These are phyloP conservation scores for Psidium friedrichsthalianum DNA, from an alignment of 345 rosid genomes.

Conservation along the genomic window DNA sequence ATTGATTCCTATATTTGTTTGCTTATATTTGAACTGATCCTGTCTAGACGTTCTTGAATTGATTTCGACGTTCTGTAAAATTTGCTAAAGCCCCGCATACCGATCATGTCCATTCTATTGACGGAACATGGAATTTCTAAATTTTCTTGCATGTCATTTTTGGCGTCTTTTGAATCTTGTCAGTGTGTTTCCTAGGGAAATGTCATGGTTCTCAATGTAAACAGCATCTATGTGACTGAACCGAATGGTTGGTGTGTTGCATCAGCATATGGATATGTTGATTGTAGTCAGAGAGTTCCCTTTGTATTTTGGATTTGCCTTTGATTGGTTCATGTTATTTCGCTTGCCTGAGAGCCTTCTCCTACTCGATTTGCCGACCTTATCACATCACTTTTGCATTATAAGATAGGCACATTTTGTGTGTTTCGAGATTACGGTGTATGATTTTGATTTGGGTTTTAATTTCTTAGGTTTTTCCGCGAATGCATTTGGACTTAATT, in stretches of 20 bases:
- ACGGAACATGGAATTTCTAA: not conserved
- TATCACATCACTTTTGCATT: not conserved
- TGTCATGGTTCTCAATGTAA: not conserved
- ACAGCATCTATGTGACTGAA: not conserved
- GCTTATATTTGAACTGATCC: not conserved
- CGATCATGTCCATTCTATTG: not conserved
- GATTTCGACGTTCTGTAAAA: not conserved
- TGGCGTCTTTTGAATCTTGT: not conserved
- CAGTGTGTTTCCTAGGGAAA: not conserved
- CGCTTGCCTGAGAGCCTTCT: not conserved
- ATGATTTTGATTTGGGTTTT: not conserved
- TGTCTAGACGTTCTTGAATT: not conserved
- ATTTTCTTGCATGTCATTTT: not conserved
- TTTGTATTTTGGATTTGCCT: not conserved
- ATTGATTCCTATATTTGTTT: not conserved
- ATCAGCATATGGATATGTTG: not conserved
- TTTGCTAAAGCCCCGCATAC: not conserved
- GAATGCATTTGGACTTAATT: not conserved
- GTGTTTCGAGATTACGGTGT: not conserved
- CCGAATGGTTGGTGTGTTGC: not conserved
- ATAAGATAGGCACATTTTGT: not conserved
- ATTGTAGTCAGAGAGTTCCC: not conserved
- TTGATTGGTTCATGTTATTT: not conserved
- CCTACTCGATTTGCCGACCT: not conserved
- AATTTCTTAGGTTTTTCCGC: not conserved